Conservation (phyloP, 2,329 filamentous ascomycete species). For the Cordyceps tenuipes region DNA sequence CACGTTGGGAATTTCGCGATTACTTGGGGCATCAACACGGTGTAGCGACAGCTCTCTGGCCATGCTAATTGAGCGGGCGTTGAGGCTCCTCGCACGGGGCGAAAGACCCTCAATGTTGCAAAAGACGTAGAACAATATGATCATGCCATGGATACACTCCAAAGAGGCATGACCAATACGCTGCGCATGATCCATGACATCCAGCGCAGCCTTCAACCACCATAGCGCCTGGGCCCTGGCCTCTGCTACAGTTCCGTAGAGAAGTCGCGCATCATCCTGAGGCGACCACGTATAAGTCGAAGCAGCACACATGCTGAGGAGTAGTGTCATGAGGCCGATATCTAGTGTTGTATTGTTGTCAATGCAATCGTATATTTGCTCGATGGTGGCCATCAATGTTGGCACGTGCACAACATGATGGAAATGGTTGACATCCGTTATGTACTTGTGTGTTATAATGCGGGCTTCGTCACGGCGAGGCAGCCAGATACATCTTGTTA, state of each 20-base stretch:
- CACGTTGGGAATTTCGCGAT: slow-evolving; percentile 17
- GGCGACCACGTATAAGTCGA: slow-evolving; percentile 25
- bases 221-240: slow-evolving; percentile 21
- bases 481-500: slow-evolving; percentile 26
- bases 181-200: slow-evolving; percentile 28
- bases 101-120: slow-evolving; percentile 32
- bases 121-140: slow-evolving; percentile 29
- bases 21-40: slow-evolving; percentile 28
- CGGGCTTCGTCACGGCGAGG: slow-evolving; percentile 25
- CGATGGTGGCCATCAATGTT: slow-evolving; percentile 20
- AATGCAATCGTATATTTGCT: slow-evolving; percentile 23
- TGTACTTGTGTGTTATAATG: slow-evolving; percentile 23
- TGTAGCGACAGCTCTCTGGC: slow-evolving; percentile 30
- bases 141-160: slow-evolving; percentile 29
- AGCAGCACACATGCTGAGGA: slow-evolving; percentile 24
- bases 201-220: slow-evolving; percentile 28
- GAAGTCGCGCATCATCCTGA: slow-evolving; percentile 19
- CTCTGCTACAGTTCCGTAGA: slow-evolving; percentile 21
- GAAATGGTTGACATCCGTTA: slow-evolving; percentile 22
- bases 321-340: slow-evolving; percentile 20
- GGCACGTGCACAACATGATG: slow-evolving; percentile 26
- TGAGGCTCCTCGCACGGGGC: slow-evolving; percentile 23
- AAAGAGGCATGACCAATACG: slow-evolving; percentile 21
- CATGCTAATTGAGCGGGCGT: slow-evolving; percentile 21
- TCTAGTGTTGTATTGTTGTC: slow-evolving; percentile 18